Evolutionary conservation across 2,329 filamentous ascomycete species (phyloP).

Genomic region (Aspergillus versicolor): DNA sequence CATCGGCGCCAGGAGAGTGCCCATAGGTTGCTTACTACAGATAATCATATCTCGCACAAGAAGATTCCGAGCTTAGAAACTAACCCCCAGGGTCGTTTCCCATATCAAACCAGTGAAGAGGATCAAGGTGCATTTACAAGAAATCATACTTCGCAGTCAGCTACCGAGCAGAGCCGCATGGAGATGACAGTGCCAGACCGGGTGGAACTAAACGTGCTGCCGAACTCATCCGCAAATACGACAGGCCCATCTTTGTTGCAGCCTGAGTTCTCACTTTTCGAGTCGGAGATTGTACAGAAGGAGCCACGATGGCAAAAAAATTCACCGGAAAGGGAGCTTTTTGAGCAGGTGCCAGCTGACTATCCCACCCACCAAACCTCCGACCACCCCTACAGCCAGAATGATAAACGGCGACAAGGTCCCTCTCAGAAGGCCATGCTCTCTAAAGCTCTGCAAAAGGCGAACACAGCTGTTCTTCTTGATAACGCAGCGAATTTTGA

Average conservation of each 20-base stretch:
- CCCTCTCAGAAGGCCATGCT: conserved; percentile 92
- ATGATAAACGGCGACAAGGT: conserved; percentile 40
- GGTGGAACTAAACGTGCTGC: background rate
- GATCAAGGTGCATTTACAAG: background rate
- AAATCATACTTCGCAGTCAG: conserved; percentile 8
- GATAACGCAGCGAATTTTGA: conserved; percentile 96
- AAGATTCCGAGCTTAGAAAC: conserved; percentile 14
- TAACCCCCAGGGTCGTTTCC: conserved; percentile 4
- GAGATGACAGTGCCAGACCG: background rate
- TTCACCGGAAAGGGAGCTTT: background rate
- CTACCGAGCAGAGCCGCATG: background rate
- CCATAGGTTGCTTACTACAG: conserved; percentile 25
- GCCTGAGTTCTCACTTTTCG: conserved; percentile 21
- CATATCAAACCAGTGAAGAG: conserved; percentile 5
- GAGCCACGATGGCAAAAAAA: conserved; percentile 9
- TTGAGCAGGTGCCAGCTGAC: conserved; percentile 2
- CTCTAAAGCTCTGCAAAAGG: conserved; percentile 91
- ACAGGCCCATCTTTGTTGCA: conserved; percentile 7
- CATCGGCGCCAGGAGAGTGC: conserved; percentile 23
- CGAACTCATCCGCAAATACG: conserved; percentile 3
- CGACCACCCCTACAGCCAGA: conserved; percentile 18
- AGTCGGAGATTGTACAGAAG: conserved; percentile 1
- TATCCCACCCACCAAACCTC: conserved; percentile 2
- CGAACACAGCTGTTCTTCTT: conserved; percentile 89
- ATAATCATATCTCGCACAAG: conserved; percentile 19